Percentiles rank a stretch among this genome's conserved stretches.
These are phyloP conservation scores for Paratinospora sagittata DNA, from an alignment of 164 flowering plant genomes.

Conservation along the genomic window DNA sequence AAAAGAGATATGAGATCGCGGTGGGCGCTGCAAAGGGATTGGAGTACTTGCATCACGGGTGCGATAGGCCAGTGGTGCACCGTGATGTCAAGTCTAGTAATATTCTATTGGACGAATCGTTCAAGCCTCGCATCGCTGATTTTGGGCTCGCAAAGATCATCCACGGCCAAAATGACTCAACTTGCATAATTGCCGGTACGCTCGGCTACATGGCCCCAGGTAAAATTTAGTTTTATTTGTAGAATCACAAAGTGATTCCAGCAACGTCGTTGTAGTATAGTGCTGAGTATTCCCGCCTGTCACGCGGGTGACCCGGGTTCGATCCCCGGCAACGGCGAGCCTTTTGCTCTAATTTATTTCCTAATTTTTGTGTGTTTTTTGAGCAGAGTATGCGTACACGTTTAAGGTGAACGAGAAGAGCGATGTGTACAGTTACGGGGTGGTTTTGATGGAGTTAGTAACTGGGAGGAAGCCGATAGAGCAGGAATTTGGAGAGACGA, in stretches of 20 bases:
- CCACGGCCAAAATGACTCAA: conserved; percentile 27
- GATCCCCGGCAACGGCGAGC: conserved; percentile 39
- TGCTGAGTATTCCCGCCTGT: conserved; percentile 41
- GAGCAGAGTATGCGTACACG: conserved; percentile 64
- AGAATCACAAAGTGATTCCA: too few relatives aligned
- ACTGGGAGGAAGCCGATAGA: conserved; percentile 60
- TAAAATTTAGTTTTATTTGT: conserved; percentile 11
- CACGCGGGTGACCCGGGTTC: conserved; percentile 40
- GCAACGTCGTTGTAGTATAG: conserved; percentile 36
- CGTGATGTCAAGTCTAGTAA: conserved; percentile 83
- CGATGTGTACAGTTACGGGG: conserved; percentile 80
- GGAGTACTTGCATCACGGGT: conserved; percentile 74
- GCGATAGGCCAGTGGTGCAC: conserved; percentile 53
- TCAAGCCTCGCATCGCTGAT: conserved; percentile 78
- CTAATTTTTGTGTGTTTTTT: background rate
- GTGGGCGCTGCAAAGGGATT: conserved; percentile 70
- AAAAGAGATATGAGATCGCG: conserved; percentile 49
- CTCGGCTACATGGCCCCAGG: conserved; percentile 80
- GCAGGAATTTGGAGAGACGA: conserved; percentile 56
- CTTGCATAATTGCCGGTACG: conserved; percentile 52
- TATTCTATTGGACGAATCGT: conserved; percentile 59
- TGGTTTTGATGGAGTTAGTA: conserved; percentile 66
- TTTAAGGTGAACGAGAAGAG: conserved; percentile 52
- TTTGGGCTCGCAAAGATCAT: conserved; percentile 69
- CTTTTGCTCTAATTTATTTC: background rate